Evolutionary conservation across 305 asterid genomes (phyloP), one percentile per base, ranked within the genome.

Genomic region (Caryopteris hybrid): DNA sequence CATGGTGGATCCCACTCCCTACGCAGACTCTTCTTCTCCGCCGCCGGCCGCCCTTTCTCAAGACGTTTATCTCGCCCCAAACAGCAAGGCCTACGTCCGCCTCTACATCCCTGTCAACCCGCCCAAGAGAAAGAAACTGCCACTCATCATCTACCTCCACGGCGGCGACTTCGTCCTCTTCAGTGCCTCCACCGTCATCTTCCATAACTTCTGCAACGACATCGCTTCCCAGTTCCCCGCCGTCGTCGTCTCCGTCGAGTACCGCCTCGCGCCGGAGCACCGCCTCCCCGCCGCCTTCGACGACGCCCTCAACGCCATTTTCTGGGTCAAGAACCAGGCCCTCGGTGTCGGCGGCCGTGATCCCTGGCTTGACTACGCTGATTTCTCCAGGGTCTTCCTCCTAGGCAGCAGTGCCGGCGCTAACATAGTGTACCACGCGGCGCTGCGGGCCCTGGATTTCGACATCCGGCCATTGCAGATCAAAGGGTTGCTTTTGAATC

Each of bases 221-320:
- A 76, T 70, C 36, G 82, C 88, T 8, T 78, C 70, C 0, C 66
- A 77, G 31, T 6, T 60, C 14, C 84, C 91, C 0, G 87, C 87
- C 4, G 12, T 85, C 12, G 58, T 85, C 46, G 82, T 80, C 36
- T 75, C 88, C 11, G 71, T 83, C 3, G 87, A 79, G 20, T 83
- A 83, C 71, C 86, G 91, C 1, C 84, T 79, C 1, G 84, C 86
- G 0, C 87, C 88, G 6, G 88, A 85, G 12, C 56, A 85, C 69
- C 85, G 86, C 42, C 88, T 85, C 39, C 88, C 88, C 0, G 88
- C 91, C 1, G 88, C 87, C 20, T 83, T 81, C 51, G 86, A 85
- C 12, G 91, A 85, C 43, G 86, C 82, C 7, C 23, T 77, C 51
- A 88, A 86, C 20, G 84, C 92, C 2, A 46, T 83, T 16, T 6